Evolutionary conservation across 345 rosid genomes (phyloP), one percentile per base, ranked within the genome.

Genomic region (Geranium brycei): DNA sequence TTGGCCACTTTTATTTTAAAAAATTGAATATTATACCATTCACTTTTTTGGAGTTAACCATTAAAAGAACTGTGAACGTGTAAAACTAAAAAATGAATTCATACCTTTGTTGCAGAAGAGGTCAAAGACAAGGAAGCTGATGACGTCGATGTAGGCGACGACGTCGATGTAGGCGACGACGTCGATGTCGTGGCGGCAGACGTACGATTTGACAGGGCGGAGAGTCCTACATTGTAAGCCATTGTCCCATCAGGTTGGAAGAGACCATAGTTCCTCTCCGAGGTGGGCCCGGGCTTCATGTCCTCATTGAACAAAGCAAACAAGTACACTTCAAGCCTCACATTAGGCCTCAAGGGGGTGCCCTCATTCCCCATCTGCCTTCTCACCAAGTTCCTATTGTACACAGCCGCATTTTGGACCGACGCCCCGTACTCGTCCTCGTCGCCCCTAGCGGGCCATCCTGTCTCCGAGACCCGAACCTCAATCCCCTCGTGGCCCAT

Each of bases 371-470:
- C 57, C 78, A 85, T 30, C 60, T 90, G 97, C 66, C 97, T 83
- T 68, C 80, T 78, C 66, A 85, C 1, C 74, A 93, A 74, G 66
- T 90, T 93, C 66, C 73, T 76, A 41, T 90, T 93, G 65, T 88
- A 90, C 12, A 66, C 31, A 0, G 96, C 97, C 0, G 99, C 99
- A 72, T 93, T 88, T 17, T 70, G 66, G 12, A 73, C 61, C 0
- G 88, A 82, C 10, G 99, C 99, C 4, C 99, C 99, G 0, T 72
- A 65, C 66, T 90, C 99, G 64, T 80, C 57, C 0, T 72, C 23
- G 53, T 93, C 99, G 1, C 99, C 99, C 77, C 82, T 86, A 0
- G 99, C 90, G 0, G 99, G 99, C 99, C 99, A 93, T 0, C 99
- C 99, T 0, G 99, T 93, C 67, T 93, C 99, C 0, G 97, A 81